Percentiles rank a stretch among this genome's conserved stretches.
These are phyloP conservation scores for Lactifluus piperatus DNA, from an alignment of 768 basidiomycete species.

Conservation along the genomic window DNA sequence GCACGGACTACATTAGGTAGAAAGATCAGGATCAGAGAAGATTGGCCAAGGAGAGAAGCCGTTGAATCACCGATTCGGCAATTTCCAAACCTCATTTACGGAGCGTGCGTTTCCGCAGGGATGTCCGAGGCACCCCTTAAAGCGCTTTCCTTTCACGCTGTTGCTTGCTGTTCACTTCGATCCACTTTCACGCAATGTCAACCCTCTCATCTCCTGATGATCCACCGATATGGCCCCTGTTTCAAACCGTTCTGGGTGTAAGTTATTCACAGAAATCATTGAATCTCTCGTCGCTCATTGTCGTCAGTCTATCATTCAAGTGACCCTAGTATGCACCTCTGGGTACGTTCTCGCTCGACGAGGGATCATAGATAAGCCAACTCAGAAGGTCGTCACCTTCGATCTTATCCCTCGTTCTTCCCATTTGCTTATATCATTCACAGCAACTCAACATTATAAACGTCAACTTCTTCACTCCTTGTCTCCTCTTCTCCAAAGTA, in stretches of 20 bases:
- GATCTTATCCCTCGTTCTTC: background rate
- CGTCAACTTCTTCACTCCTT: conserved; percentile 82
- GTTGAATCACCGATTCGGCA: too few relatives aligned
- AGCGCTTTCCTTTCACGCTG: background rate
- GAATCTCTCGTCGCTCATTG: background rate
- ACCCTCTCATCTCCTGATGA: background rate
- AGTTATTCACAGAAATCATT: conserved; percentile 9
- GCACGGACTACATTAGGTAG: too few relatives aligned
- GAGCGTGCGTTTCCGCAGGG: too few relatives aligned
- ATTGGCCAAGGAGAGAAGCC: too few relatives aligned
- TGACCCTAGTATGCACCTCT: conserved; percentile 76
- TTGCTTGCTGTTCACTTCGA: background rate
- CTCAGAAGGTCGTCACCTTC: conserved; percentile 61
- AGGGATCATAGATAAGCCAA: conserved; percentile 81
- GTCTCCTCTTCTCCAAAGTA: conserved; percentile 88
- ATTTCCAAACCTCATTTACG: too few relatives aligned
- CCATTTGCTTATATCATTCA: background rate
- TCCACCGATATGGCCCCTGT: conserved; percentile 36
- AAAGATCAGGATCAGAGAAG: too few relatives aligned
- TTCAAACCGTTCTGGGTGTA: conserved; percentile 53
- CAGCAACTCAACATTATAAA: conserved; percentile 77
- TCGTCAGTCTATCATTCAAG: conserved; percentile 75
- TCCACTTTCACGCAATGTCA: conserved; percentile 8
- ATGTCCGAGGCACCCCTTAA: too few relatives aligned
- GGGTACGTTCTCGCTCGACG: conserved; percentile 73